A percentile compares a stretch with the other conserved stretches of the same genome.
These are phyloP conservation scores for Nicotiana rustica DNA, from an alignment of 305 asterid genomes.

Conservation along the genomic window DNA sequence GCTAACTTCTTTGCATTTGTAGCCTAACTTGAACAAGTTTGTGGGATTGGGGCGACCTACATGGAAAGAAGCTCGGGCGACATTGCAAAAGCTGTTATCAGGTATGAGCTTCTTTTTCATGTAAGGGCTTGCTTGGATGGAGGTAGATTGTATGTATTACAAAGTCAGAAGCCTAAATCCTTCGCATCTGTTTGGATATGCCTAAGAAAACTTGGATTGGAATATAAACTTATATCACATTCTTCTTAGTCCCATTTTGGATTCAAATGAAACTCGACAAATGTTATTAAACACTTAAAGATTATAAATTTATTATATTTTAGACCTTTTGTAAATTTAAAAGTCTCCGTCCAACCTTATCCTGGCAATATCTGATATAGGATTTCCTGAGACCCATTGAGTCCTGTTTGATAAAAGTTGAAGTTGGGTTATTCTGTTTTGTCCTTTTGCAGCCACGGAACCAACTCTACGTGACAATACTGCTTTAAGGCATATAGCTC, in stretches of 20 bases:
- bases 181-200: neutral
- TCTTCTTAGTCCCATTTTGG: neutral
- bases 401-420: neutral
- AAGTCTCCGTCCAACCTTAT: neutral
- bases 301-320: neutral
- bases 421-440: conserved; percentile 31
- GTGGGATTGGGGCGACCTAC: conserved; percentile 88
- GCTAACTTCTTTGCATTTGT: conserved; percentile 32
- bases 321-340: neutral
- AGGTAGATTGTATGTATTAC: neutral
- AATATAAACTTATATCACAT: neutral
- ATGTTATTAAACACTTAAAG: conserved; percentile 25
- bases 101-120: conserved; percentile 46
- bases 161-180: neutral
- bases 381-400: neutral
- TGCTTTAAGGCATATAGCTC: conserved; percentile 69
- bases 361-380: conserved; percentile 17
- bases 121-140: neutral
- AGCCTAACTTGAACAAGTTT: conserved; percentile 88
- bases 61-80: conserved; percentile 95
- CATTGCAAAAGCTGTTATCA: conserved; percentile 86
- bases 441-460: conserved; percentile 70
- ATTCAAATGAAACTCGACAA: neutral
- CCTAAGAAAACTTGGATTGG: neutral
- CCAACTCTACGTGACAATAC: conserved; percentile 79